Base-by-base conservation (phyloP, 306 rosid species). In the Vigna radiata region DNA sequence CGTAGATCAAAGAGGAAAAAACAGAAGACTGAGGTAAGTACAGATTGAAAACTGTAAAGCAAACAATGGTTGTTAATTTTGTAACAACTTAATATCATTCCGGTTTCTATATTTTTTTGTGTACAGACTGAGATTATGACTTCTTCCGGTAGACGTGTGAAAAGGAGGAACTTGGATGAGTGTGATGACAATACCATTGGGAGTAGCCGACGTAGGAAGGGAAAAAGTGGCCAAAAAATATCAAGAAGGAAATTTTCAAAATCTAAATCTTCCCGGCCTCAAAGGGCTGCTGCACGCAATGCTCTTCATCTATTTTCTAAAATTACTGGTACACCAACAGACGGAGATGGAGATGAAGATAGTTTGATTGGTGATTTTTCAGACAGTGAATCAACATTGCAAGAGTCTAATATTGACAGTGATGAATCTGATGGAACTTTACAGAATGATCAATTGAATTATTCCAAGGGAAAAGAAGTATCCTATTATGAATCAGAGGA, bases 131-230 rank as follows among this genome's bases (percentile, higher is more conserved):
- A 89, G 83, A 79, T 91, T 73, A 84, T 81, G 94, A 92, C 97
- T 71, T 96, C 98, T 82, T 96, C 99, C 73, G 99, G 99, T 72
- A 96, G 99, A 86, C 96, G 93, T 48, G 92, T 92, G 72, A 96
- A 96, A 85, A 86, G 93, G 85, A 91, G 93, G 84, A 92, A 92
- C 87, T 85, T 92, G 86, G 98, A 92, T 56, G 97, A 87, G 86
- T 72, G 80, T 84, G 98, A 88, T 79, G 93, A 77, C 9, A 87
- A 86, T 80, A 46, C 83, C 47, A 58, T 68, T 47, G 83, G 83
- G 77, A 85, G 68, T 83, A 80, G 81, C 68, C 85, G 87, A 74
- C 76, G 44, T 68, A 83, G 89, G 89, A 92, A 87, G 87, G 85
- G 88, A 29, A 87, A 85, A 82, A 84, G 79, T 83, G 84, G 89